Evolutionary conservation across 257 asterid species (phyloP).

Genomic region (Fraxinus quadrangulata): DNA sequence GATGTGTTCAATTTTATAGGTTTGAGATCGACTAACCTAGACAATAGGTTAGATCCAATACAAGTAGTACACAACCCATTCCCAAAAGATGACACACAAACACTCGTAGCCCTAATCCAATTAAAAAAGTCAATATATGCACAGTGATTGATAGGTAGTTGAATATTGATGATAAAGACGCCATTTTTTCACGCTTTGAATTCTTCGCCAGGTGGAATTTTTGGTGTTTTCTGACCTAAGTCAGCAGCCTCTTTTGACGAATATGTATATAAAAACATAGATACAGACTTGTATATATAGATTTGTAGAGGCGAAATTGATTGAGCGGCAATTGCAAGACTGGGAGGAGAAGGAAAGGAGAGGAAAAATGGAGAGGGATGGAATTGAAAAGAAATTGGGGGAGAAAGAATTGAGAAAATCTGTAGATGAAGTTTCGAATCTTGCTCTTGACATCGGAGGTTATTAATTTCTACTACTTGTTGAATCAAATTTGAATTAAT

Average conservation of each 20-base stretch:
- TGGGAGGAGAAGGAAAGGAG: not conserved
- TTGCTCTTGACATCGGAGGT: slow-evolving; percentile 95
- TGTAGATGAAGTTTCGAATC: slow-evolving; percentile 56
- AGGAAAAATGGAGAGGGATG: slow-evolving; percentile 23
- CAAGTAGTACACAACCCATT: not conserved
- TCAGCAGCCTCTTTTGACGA: slow-evolving; percentile 40
- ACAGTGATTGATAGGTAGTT: not conserved
- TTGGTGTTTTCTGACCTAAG: not conserved
- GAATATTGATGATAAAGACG: not conserved
- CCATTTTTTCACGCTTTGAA: not conserved
- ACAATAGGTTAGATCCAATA: not conserved
- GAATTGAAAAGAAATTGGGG: slow-evolving; percentile 29
- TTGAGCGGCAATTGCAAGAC: not conserved
- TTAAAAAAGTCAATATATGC: not conserved
- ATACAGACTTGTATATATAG: not conserved
- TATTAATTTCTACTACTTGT: slow-evolving; percentile 16
- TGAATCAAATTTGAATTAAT: not conserved
- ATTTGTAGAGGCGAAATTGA: slow-evolving; percentile 13
- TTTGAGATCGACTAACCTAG: too few relatives aligned
- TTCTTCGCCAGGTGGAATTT: slow-evolving; percentile 23
- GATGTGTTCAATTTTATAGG: too few relatives aligned
- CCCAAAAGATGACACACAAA: not conserved
- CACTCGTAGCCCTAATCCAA: not conserved
- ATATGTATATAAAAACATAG: not conserved
- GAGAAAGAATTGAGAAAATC: slow-evolving; percentile 31